A percentile compares a stretch with the other conserved stretches of the same genome.
phyloP scores from a whole-genome alignment of 2,329 filamentous ascomycete genomes.

The Nectriaceae sp. region DNA sequence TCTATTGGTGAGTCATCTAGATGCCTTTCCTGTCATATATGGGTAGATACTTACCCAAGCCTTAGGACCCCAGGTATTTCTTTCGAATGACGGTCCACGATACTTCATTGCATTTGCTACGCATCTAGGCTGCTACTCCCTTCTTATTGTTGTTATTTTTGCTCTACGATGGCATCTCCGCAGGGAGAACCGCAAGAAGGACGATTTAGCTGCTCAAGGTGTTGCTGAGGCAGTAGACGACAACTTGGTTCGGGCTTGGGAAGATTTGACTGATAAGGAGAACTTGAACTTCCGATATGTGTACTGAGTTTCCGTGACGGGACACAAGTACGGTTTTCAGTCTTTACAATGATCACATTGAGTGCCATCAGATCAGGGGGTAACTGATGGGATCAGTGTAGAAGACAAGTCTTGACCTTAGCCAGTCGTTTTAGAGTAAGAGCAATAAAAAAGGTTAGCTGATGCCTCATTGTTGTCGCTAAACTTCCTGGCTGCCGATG shows the following conservation, averaged over 20 bases:
- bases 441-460: no score
- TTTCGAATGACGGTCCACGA: constrained; percentile 58
- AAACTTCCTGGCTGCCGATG: no score
- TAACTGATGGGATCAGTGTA: no score
- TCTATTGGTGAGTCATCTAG: constrained; percentile 58
- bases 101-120: constrained; percentile 71
- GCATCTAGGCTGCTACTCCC: constrained; percentile 67
- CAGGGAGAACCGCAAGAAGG: constrained; percentile 58
- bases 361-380: no score
- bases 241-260: constrained; percentile 51
- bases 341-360: no score
- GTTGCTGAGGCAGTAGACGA: constrained; percentile 38
- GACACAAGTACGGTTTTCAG: not conserved
- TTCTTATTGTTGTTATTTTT: constrained; percentile 58
- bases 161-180: constrained; percentile 59
- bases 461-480: no score
- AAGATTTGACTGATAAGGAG: constrained; percentile 40
- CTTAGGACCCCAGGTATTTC: constrained; percentile 64
- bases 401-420: no score
- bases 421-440: no score
- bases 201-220: constrained; percentile 43
- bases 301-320: not conserved
- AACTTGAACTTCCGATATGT: not conserved
- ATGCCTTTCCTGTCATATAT: no score
- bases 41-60: not conserved